Evolutionary conservation across 106 monocot species (phyloP).

Genomic region (Amphibolis antarctica): DNA sequence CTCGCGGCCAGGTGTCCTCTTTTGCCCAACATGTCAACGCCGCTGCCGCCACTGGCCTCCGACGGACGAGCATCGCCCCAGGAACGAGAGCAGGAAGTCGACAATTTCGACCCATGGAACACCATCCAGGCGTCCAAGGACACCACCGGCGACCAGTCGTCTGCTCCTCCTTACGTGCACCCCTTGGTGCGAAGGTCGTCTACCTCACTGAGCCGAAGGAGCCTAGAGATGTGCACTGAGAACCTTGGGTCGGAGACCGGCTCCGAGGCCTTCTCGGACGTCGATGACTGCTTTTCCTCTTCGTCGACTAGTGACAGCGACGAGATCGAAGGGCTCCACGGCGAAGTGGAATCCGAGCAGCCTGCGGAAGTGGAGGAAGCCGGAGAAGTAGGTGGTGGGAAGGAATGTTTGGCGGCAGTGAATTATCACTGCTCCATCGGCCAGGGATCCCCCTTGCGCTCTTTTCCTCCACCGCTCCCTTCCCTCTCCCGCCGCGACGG

Average conservation of each 20-base stretch:
- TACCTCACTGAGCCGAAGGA: slow-evolving; percentile 65
- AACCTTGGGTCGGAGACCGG: slow-evolving; percentile 90
- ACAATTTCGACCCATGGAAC: too few species aligned
- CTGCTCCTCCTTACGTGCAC: slow-evolving; percentile 43
- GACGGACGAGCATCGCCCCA: too few species aligned
- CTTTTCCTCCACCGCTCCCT: slow-evolving; percentile 67
- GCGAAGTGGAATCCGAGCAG: neutral
- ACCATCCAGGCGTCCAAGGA: too few species aligned
- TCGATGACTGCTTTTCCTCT: neutral
- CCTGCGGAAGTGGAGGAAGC: slow-evolving; percentile 38
- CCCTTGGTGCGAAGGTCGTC: slow-evolving; percentile 29
- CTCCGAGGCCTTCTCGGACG: slow-evolving; percentile 40
- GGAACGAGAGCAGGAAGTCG: too few species aligned
- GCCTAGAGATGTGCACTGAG: slow-evolving; percentile 91
- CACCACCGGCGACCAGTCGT: neutral
- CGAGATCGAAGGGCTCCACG: slow-evolving; percentile 4
- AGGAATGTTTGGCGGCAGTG: neutral
- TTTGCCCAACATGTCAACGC: too few species aligned
- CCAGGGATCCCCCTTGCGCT: neutral
- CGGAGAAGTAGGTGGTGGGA: too few species aligned
- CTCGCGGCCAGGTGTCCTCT: too few species aligned
- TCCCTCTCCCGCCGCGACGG: slow-evolving; percentile 65
- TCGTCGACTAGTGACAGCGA: neutral
- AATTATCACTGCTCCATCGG: neutral
- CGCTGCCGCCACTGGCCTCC: too few species aligned